Evolutionary conservation across 768 basidiomycete species (phyloP), one percentile per base, ranked within the genome.

Genomic region (Trametes elegans): DNA sequence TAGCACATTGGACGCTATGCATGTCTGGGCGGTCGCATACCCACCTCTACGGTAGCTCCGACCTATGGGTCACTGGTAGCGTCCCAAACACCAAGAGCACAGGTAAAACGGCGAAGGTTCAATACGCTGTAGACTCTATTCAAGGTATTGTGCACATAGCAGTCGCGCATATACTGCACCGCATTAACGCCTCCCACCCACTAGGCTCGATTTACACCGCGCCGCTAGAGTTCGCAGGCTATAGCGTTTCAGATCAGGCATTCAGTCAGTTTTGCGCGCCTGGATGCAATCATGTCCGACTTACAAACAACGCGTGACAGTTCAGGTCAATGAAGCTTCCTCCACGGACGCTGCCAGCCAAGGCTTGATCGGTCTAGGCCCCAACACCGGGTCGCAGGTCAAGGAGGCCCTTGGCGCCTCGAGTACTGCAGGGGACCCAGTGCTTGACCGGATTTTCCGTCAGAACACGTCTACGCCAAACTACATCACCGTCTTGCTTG

Each of bases 401-500:
- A 69, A 75, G 49, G 40, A 62, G 40, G 58, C 67, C 24, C 63
- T 77, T 13, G 59, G 68, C 45, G 10, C 29, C 3, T 21, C 45
- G 7, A 61, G 69, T 46, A 23, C 71, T 11, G 63, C 69, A 0
- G 85, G 81, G 4, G 77, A 80, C 56, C 71, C 83, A 0, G 74
- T 83, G 31, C 73, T 88, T 8, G 83, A 87, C 69, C 76, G 82
- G 39, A 82, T 88, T 57, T 90, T 91, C 66, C 65, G 69, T 7
- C 79, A 83, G 59, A 76, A 88, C 63, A 68, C 70, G 8, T 71
- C 79, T n/a, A 71, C 80, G 2, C 78, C 83, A 0, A 85, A 87
- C 64, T 80, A 71, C 58, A 73, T 90, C 50, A 79, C 85, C 0
- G 71, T 90, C 55, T 76, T 85, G 28, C 77, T 91, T 26, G 80